A percentile compares a stretch with the other conserved stretches of the same genome.
Evolutionary conservation across 2,329 filamentous ascomycete genomes (phyloP).

Genomic region (Xylariales sp.): DNA sequence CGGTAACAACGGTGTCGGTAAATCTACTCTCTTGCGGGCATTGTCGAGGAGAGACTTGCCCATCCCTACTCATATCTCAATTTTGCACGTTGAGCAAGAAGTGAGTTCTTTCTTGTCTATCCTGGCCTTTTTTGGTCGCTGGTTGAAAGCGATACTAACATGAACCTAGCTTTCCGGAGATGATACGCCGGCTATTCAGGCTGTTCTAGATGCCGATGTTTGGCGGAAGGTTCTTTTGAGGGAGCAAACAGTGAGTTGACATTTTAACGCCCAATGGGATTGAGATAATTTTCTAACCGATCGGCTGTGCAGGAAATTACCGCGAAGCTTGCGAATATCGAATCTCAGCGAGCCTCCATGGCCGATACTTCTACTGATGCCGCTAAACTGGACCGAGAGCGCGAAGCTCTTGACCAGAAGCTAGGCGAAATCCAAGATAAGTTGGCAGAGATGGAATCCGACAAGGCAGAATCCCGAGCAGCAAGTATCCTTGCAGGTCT

Average conservation of each 20-base stretch:
- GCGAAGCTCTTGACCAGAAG: constrained; percentile 85
- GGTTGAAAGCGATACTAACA: constrained; percentile 13
- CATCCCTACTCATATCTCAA: constrained; percentile 95
- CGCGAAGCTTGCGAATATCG: constrained; percentile 69
- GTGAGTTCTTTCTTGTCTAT: too few species aligned
- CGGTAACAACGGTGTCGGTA: constrained; percentile 98
- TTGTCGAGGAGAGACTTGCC: constrained; percentile 89
- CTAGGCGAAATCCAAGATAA: constrained; percentile 89
- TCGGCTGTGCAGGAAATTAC: constrained; percentile 66
- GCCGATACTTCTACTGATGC: constrained; percentile 92
- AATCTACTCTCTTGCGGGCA: constrained; percentile 89
- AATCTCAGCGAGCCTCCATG: constrained; percentile 70
- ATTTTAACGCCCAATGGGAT: too few species aligned
- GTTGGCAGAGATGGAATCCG: constrained; percentile 96
- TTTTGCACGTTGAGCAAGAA: constrained; percentile 98
- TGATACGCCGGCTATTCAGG: constrained; percentile 90
- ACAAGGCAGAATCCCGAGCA: constrained; percentile 93
- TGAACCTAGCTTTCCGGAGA: constrained; percentile 77
- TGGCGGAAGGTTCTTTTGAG: constrained; percentile 94
- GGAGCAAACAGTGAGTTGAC: constrained; percentile 69
- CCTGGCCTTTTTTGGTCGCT: neutral
- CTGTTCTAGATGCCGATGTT: constrained; percentile 93
- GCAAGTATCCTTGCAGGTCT: constrained; percentile 96
- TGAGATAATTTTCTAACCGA: too few species aligned
- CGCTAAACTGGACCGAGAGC: constrained; percentile 75